Base-by-base conservation (phyloP, 2,329 filamentous ascomycete species). In the Alternaria dauci region DNA sequence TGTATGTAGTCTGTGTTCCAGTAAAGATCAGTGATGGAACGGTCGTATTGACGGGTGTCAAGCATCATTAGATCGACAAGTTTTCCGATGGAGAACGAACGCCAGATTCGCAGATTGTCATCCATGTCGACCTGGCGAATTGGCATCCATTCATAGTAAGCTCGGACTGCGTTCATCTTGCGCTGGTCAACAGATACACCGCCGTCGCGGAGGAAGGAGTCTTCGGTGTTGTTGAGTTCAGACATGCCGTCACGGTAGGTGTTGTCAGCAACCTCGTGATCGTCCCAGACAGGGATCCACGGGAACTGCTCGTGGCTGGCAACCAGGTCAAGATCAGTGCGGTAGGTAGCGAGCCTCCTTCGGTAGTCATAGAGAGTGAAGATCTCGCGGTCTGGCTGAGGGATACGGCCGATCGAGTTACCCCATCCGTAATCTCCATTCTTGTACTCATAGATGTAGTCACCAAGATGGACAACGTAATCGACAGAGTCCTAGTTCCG, bases 1-100 rank as follows among this genome's bases (percentile, higher is more conserved):
- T 86, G 81, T 43, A 90, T 80, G 71, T 91, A 91, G 43, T 86
- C 81, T 1, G 83, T 84, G 71, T 91, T 90, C 83, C 85, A 86
- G 66, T 80, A 79, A 1, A 82, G 69, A 56, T 80, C 77, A 1
- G 80, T 81, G 52, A 82, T 80, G 7, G 74, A 78, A 12, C 79
- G 77, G 61, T 81, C 80, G 59, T 81, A 81, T 30, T 81, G 69
- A 5, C 79, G 73, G 1, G 79, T 82, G 52, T 82, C 80, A 14
- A 81, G 70, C 76, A 81, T 81, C 57, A 81, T 73, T 8, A 81
- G 66, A 52, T 81, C 80, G 12, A 80, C 68, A 1, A 81, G 67
- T 43, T 76, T 80, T 52, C 80, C 80, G 20, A 81, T 76, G 14
- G 70, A 75, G 67, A 82, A 82, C 4, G 71, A 76, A 14, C 80